phyloP scores from a whole-genome alignment of 108 stramenopile species.

The Cyclotella baltica region DNA sequence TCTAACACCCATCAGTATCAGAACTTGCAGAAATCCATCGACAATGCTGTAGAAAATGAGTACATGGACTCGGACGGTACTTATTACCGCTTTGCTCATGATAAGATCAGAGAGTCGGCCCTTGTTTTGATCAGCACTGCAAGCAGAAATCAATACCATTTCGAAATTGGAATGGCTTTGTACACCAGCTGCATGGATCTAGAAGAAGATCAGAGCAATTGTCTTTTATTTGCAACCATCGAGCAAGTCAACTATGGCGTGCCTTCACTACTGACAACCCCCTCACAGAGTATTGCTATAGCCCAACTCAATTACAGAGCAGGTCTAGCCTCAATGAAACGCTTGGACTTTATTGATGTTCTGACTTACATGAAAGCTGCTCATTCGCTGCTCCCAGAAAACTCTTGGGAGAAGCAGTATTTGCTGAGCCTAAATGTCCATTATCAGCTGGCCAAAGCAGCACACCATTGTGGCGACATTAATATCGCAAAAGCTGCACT shows the following conservation, averaged over 20 bases:
- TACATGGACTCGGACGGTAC: constrained; percentile 22
- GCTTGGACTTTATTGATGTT: no score
- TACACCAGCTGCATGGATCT: not conserved
- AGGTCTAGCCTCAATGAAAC: no score
- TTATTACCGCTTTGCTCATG: constrained; percentile 52
- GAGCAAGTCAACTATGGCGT: no score
- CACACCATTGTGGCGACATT: not conserved
- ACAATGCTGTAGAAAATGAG: constrained; percentile 14
- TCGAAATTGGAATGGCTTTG: constrained; percentile 15
- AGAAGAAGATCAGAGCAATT: not conserved
- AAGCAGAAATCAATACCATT: not conserved
- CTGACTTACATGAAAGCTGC: no score
- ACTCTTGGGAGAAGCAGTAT: no score
- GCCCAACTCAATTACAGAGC: no score
- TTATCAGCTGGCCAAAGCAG: not conserved
- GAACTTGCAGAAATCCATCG: constrained; percentile 8
- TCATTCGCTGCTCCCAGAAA: no score
- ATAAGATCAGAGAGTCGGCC: constrained; percentile 31
- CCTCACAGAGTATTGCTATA: no score
- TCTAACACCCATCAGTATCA: not conserved
- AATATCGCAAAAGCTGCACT: not conserved
- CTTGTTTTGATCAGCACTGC: not conserved
- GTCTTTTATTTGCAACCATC: no score
- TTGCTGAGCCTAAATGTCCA: not conserved
- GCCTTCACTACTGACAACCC: no score